Evolutionary conservation across 164 flowering plant genomes (phyloP), one percentile per base, ranked within the genome.

Genomic region (Macadamia integrifolia): DNA sequence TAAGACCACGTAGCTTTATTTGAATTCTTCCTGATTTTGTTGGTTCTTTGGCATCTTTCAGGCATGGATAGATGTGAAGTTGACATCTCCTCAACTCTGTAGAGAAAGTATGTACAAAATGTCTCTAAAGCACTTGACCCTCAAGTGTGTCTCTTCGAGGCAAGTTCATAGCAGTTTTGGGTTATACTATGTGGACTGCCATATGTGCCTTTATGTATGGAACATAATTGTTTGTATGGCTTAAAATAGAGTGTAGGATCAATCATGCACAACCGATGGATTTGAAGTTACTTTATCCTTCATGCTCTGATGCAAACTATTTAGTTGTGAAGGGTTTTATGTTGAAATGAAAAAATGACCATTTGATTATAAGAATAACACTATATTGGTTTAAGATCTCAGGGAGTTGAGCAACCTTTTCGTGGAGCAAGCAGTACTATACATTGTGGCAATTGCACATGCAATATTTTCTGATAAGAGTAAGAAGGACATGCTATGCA

Each of bases 31-130:
- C 49, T 67, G 42, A 44, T 10, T 70, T 49, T 46, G 31, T 67
- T 61, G 13, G 66, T 67, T 56, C 35, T 69, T 70, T 63, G 31
- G 32, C 61, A 12, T 60, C 30, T 80, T 72, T 73, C 82, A 93
- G 98, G 76, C 77, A 52, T 92, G 97, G 98, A 74, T 89, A 44
- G 98, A 95, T 79, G 87, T 95, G 74, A 92, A 88, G 79, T 69
- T 95, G 71, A 85, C 97, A 62, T 89, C 99, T 58, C 98, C 99
- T 72, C 99, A 95, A 80, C 88, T 95, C 63, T 79, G 74, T 18
- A 86, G 99, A 74, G 96, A 92, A 78, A 85, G 81, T 70, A 57
- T 64, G 66, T 95, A 90, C 72, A 92, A 92, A 74, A 55, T 95
- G 77, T 91, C 94, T 11, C 78, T 89, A 11, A 86, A 88, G 62